phyloP scores from a whole-genome alignment of 1,284 basidiomycete species.

The Clitocybe nebularis region DNA sequence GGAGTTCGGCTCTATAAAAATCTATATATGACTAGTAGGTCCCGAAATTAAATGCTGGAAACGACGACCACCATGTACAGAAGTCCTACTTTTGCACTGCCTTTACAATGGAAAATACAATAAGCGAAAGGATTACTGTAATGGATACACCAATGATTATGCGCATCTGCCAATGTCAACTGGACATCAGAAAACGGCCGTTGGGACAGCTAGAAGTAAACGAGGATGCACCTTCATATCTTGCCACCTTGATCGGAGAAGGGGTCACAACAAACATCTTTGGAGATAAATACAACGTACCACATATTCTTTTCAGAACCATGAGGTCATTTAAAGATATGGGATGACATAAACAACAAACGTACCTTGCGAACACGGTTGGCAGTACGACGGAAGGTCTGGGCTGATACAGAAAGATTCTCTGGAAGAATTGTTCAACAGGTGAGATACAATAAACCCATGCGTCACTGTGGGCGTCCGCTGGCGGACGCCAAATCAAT shows the following conservation, averaged over 20 bases:
- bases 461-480: no score
- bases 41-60: no score
- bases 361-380: constrained; percentile 7
- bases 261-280: not conserved
- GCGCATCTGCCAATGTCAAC: constrained; percentile 4
- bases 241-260: constrained; percentile 2
- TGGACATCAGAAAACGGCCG: no score
- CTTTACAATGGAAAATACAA: constrained; percentile 6
- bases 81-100: not conserved
- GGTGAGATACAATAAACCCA: not conserved
- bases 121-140: constrained; percentile 2
- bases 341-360: not conserved
- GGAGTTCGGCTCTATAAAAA: no score
- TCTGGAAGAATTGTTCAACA: not conserved
- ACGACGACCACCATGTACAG: no score
- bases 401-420: constrained; percentile 2
- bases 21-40: no score
- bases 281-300: not conserved
- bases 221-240: constrained; percentile 2
- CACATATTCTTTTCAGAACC: not conserved
- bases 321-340: not conserved
- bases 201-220: not conserved
- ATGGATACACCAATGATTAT: constrained; percentile 4
- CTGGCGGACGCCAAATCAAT: constrained; percentile 1
- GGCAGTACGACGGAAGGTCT: constrained; percentile 4